Evolutionary conservation across 257 asterid species (phyloP).

Genomic region (Primulina huaijiensis): DNA sequence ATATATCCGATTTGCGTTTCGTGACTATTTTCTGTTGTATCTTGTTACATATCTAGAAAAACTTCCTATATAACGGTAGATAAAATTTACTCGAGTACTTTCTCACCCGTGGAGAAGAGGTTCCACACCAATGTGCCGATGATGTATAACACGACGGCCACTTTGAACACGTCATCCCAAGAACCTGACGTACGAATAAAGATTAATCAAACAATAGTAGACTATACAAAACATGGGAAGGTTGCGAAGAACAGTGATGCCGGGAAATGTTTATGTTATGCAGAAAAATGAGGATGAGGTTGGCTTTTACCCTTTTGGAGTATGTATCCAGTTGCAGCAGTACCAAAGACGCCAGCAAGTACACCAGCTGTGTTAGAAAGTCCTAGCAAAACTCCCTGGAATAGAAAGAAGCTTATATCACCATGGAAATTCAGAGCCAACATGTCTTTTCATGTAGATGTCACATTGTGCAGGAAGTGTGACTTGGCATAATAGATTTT

Average conservation of each 20-base stretch:
- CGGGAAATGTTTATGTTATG: neutral
- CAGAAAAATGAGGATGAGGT: constrained; percentile 13
- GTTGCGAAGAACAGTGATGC: neutral
- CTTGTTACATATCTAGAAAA: neutral
- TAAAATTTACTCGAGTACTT: constrained; percentile 54
- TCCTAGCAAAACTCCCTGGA: constrained; percentile 87
- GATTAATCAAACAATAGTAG: constrained; percentile 14
- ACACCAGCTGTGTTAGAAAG: constrained; percentile 96
- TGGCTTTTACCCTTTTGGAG: constrained; percentile 71
- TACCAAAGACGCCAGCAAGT: constrained; percentile 94
- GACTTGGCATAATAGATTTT: neutral
- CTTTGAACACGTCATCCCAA: constrained; percentile 93
- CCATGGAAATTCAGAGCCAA: neutral
- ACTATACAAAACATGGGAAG: neutral
- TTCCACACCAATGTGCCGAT: constrained; percentile 89
- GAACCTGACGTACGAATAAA: constrained; percentile 54
- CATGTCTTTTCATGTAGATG: neutral
- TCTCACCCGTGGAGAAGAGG: constrained; percentile 80
- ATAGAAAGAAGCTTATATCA: constrained; percentile 16
- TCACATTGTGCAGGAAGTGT: neutral
- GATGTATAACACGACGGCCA: constrained; percentile 71
- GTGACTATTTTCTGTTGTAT: neutral
- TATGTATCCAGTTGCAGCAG: constrained; percentile 96
- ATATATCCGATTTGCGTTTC: neutral
- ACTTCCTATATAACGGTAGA: neutral